Evolutionary conservation across 192 early-diverging fungal genomes (phyloP).

Genomic region (Linderina pennispora): DNA sequence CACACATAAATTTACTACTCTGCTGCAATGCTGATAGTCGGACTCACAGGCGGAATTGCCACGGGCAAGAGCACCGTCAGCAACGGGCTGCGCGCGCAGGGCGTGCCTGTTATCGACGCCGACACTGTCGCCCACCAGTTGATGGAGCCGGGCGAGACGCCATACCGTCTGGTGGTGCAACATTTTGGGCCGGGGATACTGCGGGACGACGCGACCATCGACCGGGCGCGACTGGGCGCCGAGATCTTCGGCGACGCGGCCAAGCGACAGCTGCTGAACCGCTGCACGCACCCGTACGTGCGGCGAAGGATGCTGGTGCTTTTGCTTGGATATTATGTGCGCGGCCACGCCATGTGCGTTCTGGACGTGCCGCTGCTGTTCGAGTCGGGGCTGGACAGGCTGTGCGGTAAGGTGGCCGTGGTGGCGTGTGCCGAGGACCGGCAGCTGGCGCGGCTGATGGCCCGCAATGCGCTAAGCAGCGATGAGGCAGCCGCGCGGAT

Average conservation of each 20-base stretch:
- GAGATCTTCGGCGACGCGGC: constrained; percentile 73
- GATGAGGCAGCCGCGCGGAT: constrained; percentile 67
- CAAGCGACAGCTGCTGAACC: constrained; percentile 70
- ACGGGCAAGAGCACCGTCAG: constrained; percentile 88
- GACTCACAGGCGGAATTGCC: constrained; percentile 94
- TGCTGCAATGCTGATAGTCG: constrained; percentile 88
- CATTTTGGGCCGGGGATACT: constrained; percentile 73
- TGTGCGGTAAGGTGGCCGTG: constrained; percentile 68
- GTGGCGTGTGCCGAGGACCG: constrained; percentile 64
- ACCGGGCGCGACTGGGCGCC: constrained; percentile 69
- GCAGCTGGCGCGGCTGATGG: constrained; percentile 70
- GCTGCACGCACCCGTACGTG: constrained; percentile 83
- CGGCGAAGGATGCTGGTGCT: constrained; percentile 71
- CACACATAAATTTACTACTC: too few species aligned
- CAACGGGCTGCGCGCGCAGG: constrained; percentile 47
- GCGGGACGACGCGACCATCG: constrained; percentile 46
- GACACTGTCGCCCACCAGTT: constrained; percentile 85
- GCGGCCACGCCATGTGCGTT: constrained; percentile 62
- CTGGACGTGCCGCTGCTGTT: constrained; percentile 93
- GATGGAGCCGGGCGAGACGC: constrained; percentile 68
- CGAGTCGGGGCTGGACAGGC: constrained; percentile 72
- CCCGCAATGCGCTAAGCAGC: constrained; percentile 55
- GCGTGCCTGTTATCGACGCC: constrained; percentile 82
- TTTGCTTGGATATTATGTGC: constrained; percentile 63
- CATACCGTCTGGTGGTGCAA: constrained; percentile 64